phyloP scores from a whole-genome alignment of 2,329 filamentous ascomycete species.

The Metarhizium rileyi region DNA sequence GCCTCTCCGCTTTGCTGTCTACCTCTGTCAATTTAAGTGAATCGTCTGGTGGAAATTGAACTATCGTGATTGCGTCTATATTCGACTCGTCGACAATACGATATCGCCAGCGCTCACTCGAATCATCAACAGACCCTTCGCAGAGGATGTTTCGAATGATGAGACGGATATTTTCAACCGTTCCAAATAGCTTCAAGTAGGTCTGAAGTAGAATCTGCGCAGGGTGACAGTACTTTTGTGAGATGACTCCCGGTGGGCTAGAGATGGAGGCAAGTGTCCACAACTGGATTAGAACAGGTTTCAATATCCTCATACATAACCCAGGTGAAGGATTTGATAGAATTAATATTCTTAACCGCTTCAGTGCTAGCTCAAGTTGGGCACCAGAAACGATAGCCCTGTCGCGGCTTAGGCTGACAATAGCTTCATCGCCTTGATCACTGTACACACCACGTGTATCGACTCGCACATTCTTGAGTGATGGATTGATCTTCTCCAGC shows the following conservation, averaged over 20 bases:
- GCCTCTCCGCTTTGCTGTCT: constrained; percentile 35
- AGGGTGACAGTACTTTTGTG: constrained; percentile 32
- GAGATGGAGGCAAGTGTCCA: constrained; percentile 53
- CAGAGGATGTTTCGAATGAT: constrained; percentile 48
- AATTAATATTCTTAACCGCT: constrained; percentile 44
- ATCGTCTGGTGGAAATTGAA: constrained; percentile 11
- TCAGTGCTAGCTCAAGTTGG: constrained; percentile 41
- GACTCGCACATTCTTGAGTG: constrained; percentile 12
- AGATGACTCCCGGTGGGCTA: constrained; percentile 20
- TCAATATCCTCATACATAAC: constrained; percentile 50
- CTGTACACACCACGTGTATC: constrained; percentile 5
- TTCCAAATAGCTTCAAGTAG: constrained; percentile 47
- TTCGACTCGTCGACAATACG: constrained; percentile 32
- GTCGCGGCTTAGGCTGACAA: constrained; percentile 36
- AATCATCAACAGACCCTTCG: constrained; percentile 31
- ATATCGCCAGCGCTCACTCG: constrained; percentile 42
- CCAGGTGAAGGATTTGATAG: constrained; percentile 58
- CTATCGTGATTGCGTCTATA: constrained; percentile 38
- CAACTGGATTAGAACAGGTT: constrained; percentile 48
- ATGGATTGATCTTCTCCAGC: constrained; percentile 39
- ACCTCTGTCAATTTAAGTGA: constrained; percentile 32
- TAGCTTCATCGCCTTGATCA: constrained; percentile 23
- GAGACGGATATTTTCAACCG: constrained; percentile 34
- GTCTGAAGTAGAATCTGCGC: constrained; percentile 43
- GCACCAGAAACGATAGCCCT: constrained; percentile 35